These are phyloP conservation scores for Penicillium verrucosum DNA, from an alignment of 2,329 filamentous ascomycete genomes.

Conservation along the genomic window DNA sequence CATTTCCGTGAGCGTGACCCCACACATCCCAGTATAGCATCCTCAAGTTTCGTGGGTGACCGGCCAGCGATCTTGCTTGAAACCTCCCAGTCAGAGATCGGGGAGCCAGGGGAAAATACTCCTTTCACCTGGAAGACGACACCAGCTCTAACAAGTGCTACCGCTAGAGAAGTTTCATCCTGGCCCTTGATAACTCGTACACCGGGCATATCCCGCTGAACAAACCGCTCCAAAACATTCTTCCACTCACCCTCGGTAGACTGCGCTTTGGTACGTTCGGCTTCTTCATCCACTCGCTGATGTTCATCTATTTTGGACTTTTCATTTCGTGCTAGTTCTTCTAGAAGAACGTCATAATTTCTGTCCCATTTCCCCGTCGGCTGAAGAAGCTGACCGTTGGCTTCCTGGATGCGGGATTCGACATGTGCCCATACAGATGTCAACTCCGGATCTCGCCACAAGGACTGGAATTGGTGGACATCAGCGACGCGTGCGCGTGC, in stretches of 20 bases:
- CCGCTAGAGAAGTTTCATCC: constrained; percentile 24
- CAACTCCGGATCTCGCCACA: constrained; percentile 43
- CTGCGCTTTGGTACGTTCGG: constrained; percentile 27
- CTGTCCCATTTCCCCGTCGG: constrained; percentile 40
- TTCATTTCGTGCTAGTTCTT: constrained; percentile 32
- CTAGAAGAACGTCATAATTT: constrained; percentile 39
- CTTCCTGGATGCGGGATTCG: constrained; percentile 36
- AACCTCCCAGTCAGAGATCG: constrained; percentile 35
- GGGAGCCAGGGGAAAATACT: constrained; percentile 14
- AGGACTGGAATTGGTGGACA: constrained; percentile 37
- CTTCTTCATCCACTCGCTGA: constrained; percentile 28
- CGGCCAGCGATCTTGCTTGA: constrained; percentile 25
- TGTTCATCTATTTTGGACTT: constrained; percentile 25
- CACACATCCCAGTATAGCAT: constrained; percentile 34
- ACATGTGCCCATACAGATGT: constrained; percentile 39
- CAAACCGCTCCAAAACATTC: constrained; percentile 33
- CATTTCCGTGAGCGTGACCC: constrained; percentile 37
- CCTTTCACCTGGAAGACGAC: constrained; percentile 35
- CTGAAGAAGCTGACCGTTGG: constrained; percentile 37
- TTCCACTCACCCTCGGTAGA: constrained; percentile 34
- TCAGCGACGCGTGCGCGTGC: constrained; percentile 37
- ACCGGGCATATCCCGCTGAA: constrained; percentile 25
- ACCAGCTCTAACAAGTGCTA: constrained; percentile 34
- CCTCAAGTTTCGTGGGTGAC: constrained; percentile 33
- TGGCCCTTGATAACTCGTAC: constrained; percentile 29